phyloP scores from a whole-genome alignment of 2,329 filamentous ascomycete genomes.

The Xylaria sp. region DNA sequence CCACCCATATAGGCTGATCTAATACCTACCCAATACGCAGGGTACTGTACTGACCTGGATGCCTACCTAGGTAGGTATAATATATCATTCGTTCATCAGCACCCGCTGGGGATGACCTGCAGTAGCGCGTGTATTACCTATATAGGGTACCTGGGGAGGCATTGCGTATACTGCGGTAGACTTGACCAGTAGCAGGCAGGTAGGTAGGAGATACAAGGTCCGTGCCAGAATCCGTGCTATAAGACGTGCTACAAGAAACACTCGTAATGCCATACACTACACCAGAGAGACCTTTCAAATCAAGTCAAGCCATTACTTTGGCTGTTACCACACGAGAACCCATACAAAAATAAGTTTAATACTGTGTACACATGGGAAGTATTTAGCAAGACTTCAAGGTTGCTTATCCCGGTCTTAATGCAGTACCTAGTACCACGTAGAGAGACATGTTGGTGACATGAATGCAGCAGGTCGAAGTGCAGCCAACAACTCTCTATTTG shows the following conservation, averaged over 20 bases:
- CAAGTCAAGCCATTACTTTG: background rate
- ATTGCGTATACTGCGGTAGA: background rate
- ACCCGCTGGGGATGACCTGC: constrained; percentile 36
- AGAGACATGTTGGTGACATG: constrained; percentile 12
- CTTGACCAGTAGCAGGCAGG: too few species aligned
- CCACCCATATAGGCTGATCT: background rate
- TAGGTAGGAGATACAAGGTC: too few species aligned
- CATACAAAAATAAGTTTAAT: background rate
- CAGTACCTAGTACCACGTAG: background rate
- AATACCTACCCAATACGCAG: background rate
- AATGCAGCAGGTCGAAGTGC: constrained; percentile 13
- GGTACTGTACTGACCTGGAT: background rate
- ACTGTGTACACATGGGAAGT: background rate
- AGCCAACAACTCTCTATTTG: constrained; percentile 3
- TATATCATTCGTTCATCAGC: constrained; percentile 11
- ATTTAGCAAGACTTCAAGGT: constrained; percentile 3
- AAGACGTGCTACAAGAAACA: background rate
- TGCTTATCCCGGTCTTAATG: background rate
- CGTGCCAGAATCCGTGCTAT: background rate
- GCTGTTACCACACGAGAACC: background rate
- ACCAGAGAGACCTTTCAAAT: background rate
- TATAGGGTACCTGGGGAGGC: background rate
- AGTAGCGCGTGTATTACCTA: constrained; percentile 30
- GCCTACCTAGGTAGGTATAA: too few species aligned
- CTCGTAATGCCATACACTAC: background rate